A percentile compares a stretch with the other conserved stretches of the same genome.
phyloP scores from a whole-genome alignment of 352 stramenopile species.

The Globisporangium viniferum region DNA sequence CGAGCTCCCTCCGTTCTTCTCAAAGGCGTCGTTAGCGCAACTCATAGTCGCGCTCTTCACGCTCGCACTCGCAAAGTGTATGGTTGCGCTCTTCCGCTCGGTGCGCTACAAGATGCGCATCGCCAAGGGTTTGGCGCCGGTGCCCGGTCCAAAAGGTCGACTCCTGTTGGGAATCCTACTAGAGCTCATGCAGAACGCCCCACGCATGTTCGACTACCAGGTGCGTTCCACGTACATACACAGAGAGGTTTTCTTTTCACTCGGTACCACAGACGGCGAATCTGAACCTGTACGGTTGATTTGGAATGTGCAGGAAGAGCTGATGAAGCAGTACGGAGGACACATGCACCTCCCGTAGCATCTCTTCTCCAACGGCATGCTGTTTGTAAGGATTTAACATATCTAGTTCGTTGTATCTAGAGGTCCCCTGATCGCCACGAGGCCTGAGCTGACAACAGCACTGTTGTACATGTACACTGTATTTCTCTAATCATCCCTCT shows the following conservation, averaged over 20 bases:
- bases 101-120: conserved; percentile 51
- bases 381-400: conserved; percentile 31
- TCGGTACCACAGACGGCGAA: too few species aligned
- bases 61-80: too few species aligned
- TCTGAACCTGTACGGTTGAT: not conserved
- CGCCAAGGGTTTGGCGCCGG: conserved; percentile 36
- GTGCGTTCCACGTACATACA: conserved; percentile 10
- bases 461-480: too few species aligned
- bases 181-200: conserved; percentile 39
- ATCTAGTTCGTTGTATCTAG: too few species aligned
- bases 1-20: too few species aligned
- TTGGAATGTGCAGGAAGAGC: conserved; percentile 23
- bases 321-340: conserved; percentile 36
- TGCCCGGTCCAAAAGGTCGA: conserved; percentile 35
- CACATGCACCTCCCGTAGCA: conserved; percentile 65
- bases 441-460: too few species aligned
- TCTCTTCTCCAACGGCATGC: conserved; percentile 53
- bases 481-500: not conserved
- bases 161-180: conserved; percentile 56
- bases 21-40: too few species aligned
- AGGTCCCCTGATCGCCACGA: too few species aligned
- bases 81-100: not conserved
- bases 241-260: too few species aligned
- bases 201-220: conserved; percentile 57
- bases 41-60: not conserved